Evolutionary conservation across 1,139 yeast genomes (phyloP), one percentile per base, ranked within the genome.

Genomic region (Candida sojae): DNA sequence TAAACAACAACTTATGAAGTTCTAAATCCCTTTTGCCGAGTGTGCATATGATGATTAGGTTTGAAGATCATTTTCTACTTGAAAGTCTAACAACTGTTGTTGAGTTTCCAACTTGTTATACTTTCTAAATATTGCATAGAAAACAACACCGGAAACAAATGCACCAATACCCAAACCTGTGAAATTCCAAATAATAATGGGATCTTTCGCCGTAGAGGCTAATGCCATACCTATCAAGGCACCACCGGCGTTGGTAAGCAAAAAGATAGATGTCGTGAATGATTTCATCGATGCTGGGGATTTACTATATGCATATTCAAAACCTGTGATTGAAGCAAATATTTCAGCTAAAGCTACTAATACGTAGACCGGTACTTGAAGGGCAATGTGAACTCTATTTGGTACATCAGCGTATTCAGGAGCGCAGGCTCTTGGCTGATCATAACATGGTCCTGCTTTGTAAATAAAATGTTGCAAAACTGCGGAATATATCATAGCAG

Each of bases 401-500:
- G 84, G 84, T 35, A 69, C 62, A 42, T 57, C 60, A 11, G 53
- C 53, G 49, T 57, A 71, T 35, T 63, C 60, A 21, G 64, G 62
- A 25, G 55, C 61, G 63, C 74, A 67, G 4, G 43, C 43, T 57
- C 63, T 66, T 39, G 93, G 91, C 47, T 60, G 56, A 52, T 83
- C 80, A 57, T 84, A 88, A 77, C 96, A 88, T 49, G 93, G 92
- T 17, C 90, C 89, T 6, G 87, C 73, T 44, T 68, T 62, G 71
- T 89, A 89, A 54, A 90, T 83, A 61, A 73, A 73, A 62, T 83
- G 81, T 70, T 90, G 96, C 55, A 88, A 76, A 41, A 87, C 83
- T n/a, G 96, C 92, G 46, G 96, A 93, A 62, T 86, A 83, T 30
- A 83, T 79, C 84, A 88, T 86, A 33, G 96, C 79, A 35, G 75